Conservation (phyloP, 192 early-diverging fungal species). For the Entophlyctis helioformis region DNA sequence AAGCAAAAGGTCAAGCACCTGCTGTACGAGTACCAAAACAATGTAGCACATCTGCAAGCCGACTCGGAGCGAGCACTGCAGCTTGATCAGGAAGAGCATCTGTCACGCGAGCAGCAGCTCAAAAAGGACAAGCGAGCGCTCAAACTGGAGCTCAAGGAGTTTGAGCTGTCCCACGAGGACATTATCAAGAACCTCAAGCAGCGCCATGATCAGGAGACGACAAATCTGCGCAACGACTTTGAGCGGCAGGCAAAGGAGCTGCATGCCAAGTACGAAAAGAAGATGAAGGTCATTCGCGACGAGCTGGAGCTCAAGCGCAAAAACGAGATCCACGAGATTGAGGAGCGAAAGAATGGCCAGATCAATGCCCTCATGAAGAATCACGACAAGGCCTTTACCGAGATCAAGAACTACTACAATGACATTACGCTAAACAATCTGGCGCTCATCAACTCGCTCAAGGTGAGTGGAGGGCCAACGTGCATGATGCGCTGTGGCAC, state of each 20-base stretch:
- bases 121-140: conserved; percentile 51
- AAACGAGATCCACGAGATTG: conserved; percentile 59
- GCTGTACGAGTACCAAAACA: conserved; percentile 60
- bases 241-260: conserved; percentile 48
- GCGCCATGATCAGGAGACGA: conserved; percentile 47
- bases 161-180: conserved; percentile 54
- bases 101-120: conserved; percentile 35
- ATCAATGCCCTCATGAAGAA: conserved; percentile 59
- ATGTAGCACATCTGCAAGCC: conserved; percentile 52
- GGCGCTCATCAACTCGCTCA: conserved; percentile 50
- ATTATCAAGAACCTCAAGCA: conserved; percentile 44
- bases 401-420: conserved; percentile 63
- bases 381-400: conserved; percentile 54
- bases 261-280: conserved; percentile 49
- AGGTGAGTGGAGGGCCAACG: too few species aligned
- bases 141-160: conserved; percentile 49
- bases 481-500: too few species aligned
- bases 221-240: conserved; percentile 38
- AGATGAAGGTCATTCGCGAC: conserved; percentile 48
- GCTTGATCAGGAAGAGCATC: conserved; percentile 40
- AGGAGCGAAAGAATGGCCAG: conserved; percentile 58
- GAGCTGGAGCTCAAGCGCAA: conserved; percentile 51
- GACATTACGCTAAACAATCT: conserved; percentile 58
- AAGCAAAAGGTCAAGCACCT: conserved; percentile 63
- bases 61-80: conserved; percentile 45